A percentile compares a stretch with the other conserved stretches of the same genome.
Conservation (phyloP, 1,139 yeast species). For the Yamadazyma triangularis region DNA sequence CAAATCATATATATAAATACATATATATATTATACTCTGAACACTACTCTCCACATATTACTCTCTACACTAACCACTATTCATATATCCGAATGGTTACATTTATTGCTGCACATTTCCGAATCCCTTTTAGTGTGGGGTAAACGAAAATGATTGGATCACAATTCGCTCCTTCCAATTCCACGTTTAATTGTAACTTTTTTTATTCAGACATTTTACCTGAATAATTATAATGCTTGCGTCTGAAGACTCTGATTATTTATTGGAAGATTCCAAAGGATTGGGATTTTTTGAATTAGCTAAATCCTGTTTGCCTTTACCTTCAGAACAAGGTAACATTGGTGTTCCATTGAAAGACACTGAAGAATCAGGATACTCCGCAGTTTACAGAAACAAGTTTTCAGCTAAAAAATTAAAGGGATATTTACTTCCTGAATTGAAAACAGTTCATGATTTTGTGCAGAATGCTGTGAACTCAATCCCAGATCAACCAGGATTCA, state of each 20-base stretch:
- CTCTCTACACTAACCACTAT: too few species aligned
- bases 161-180: too few species aligned
- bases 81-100: too few species aligned
- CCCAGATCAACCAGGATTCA: slow-evolving; percentile 24
- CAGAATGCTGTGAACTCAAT: slow-evolving; percentile 16
- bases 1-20: too few species aligned
- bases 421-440: slow-evolving; percentile 18
- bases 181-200: too few species aligned
- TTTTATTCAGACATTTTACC: neutral
- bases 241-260: slow-evolving; percentile 11
- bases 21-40: too few species aligned
- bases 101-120: too few species aligned
- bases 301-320: slow-evolving; percentile 22
- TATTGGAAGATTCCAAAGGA: slow-evolving; percentile 15
- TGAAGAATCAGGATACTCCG: slow-evolving; percentile 24
- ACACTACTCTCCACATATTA: too few species aligned
- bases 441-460: slow-evolving; percentile 26
- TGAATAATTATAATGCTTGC: slow-evolving; percentile 9
- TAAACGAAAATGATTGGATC: too few species aligned
- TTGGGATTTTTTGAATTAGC: slow-evolving; percentile 15
- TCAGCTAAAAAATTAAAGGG: slow-evolving; percentile 19
- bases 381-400: slow-evolving; percentile 28
- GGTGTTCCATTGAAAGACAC: slow-evolving; percentile 31
- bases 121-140: too few species aligned
- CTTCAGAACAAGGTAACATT: slow-evolving; percentile 5